Conservation (phyloP, 2,329 filamentous ascomycete genomes). For the Colletotrichum higginsianum region DNA sequence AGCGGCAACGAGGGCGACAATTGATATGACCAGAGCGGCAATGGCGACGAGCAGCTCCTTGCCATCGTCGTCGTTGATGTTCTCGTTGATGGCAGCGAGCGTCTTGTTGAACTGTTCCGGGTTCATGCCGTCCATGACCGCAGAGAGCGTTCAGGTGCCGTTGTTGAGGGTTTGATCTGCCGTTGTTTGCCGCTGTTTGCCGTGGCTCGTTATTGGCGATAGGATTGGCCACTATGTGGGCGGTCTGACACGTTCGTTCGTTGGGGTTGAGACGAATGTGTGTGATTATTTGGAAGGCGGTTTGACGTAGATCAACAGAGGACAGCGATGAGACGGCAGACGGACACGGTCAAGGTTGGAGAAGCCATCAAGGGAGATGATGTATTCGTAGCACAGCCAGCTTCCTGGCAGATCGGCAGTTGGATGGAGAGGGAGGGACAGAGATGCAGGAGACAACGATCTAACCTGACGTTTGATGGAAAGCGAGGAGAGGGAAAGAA, state of each 20-base stretch:
- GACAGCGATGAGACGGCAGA: not conserved
- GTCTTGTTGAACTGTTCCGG: conserved; percentile 23
- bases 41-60: conserved; percentile 57
- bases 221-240: not conserved
- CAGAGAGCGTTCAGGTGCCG: not conserved
- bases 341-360: not conserved
- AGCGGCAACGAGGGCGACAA: conserved; percentile 62
- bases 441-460: conserved; percentile 1
- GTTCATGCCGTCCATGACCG: conserved; percentile 32
- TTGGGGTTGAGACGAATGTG: not conserved
- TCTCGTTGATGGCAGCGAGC: conserved; percentile 32
- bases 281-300: not conserved
- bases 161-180: not conserved
- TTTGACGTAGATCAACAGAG: not conserved
- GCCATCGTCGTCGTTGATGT: conserved; percentile 42
- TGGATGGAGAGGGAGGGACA: too few species aligned
- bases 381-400: conserved; percentile 5
- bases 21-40: conserved; percentile 63
- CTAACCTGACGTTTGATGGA: conserved; percentile 1
- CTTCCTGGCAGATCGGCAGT: conserved; percentile 20
- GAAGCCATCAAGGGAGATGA: conserved; percentile 26
- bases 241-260: not conserved
- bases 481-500: not conserved
- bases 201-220: not conserved
- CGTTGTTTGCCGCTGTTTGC: not conserved